A percentile compares a stretch with the other conserved stretches of the same genome.
Evolutionary conservation across 2,329 filamentous ascomycete species (phyloP).

Genomic region (Magnaporthiopsis rhizophila): DNA sequence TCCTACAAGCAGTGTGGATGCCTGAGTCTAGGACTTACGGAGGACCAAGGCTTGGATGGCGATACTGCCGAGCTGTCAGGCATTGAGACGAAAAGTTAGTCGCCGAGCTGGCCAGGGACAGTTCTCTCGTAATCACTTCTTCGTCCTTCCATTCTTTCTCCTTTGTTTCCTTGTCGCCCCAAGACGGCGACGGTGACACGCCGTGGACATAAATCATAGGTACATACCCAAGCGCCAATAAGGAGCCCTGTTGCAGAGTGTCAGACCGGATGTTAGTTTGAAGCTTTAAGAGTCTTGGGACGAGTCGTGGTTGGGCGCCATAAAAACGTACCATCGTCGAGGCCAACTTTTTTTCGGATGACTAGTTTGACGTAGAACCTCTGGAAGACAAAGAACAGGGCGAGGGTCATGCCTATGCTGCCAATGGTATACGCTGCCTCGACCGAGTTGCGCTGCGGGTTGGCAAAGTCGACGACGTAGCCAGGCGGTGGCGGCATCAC

Average conservation of each 20-base stretch:
- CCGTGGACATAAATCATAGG: no score
- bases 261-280: not conserved
- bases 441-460: constrained; percentile 17
- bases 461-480: constrained; percentile 21
- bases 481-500: constrained; percentile 18
- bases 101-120: not conserved
- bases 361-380: constrained; percentile 20
- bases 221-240: not conserved
- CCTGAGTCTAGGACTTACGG: not conserved
- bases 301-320: not conserved
- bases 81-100: not conserved
- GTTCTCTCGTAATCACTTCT: no score
- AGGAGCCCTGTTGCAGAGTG: not conserved
- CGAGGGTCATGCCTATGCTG: constrained; percentile 16
- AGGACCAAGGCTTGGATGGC: constrained; percentile 2
- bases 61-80: not conserved
- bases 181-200: no score
- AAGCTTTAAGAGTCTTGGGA: not conserved
- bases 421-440: constrained; percentile 16
- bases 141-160: not conserved
- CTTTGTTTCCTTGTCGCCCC: not conserved
- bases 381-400: constrained; percentile 18
- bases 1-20: not conserved
- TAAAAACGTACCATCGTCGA: constrained; percentile 18
- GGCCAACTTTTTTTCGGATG: constrained; percentile 16